Conservation (phyloP, 2,329 filamentous ascomycete species). For the Alternaria viburni region DNA sequence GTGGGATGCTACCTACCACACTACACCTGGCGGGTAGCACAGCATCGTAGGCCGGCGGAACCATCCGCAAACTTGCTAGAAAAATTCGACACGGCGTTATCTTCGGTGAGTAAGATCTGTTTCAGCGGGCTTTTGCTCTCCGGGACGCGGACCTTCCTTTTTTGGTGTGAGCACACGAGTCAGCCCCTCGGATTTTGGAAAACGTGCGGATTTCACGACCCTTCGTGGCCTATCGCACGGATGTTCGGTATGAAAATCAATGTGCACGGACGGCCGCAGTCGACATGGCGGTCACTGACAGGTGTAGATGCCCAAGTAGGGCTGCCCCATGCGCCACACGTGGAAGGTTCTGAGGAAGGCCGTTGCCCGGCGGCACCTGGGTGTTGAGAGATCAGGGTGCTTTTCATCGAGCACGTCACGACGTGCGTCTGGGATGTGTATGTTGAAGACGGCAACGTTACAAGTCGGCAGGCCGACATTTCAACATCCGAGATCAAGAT, state of each 20-base stretch:
- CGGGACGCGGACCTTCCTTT: background rate
- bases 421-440: background rate
- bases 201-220: background rate
- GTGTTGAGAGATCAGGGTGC: conserved; percentile 4
- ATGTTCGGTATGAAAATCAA: background rate
- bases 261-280: background rate
- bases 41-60: background rate
- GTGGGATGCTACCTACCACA: background rate
- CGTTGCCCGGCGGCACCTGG: background rate
- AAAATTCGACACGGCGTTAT: conserved; percentile 1
- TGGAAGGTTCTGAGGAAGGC: background rate
- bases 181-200: background rate
- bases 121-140: background rate
- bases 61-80: background rate
- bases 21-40: conserved; percentile 1
- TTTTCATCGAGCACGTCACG: conserved; percentile 6
- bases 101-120: background rate
- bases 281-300: background rate
- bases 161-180: background rate
- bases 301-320: background rate
- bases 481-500: background rate
- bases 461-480: background rate
- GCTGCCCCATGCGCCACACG: conserved; percentile 1
- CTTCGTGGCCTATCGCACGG: background rate
- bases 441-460: background rate